Base-by-base conservation (phyloP, 345 rosid species). In the Eucalyptus dawsonii region DNA sequence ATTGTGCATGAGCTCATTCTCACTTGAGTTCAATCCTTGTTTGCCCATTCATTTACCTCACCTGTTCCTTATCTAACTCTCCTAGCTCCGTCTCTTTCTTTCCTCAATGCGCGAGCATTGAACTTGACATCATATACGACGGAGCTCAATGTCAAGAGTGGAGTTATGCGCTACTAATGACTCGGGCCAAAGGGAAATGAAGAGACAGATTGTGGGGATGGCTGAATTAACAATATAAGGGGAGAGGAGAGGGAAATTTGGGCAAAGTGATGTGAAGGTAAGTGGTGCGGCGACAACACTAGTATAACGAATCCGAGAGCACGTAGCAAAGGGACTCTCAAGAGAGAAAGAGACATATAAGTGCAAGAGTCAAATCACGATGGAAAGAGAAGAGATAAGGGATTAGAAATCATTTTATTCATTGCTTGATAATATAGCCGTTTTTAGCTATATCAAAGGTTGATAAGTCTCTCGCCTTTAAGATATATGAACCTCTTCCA, bases 281-380 rank as follows among this genome's bases (percentile, higher is more conserved):
- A 24, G 29, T 56, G 29, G 62, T 53, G 56, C 19, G 56, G 10
- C 10, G 10, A 19, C 56, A 19, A 53, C 24, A 53, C 56, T 7
- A 1, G 56, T 0, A 19, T 17, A 51, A 51, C 9, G 0, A 1
- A 53, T 53, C 56, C 0, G 0, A 53, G 7, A 3, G 13, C 2
- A 25, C 2, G 14, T 25, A 58, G 7, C 14, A 58, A 0, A 25
- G 1, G 29, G 7, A 21, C n/a, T 58, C 65, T 8, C 10, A 1
- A 5, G 62, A 56, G 14, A 27, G 67, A 12, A 29, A 6, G n/a
- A 60, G 31, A 1, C 6, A 27, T 24, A 1, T 22, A 11, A 56
- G 6, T 24, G 29, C 62, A 8, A 24, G n/a, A 58, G 16, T 60
- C 16, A 29, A 60, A 60, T 0, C 34, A 27, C 2, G 7, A 29